These are phyloP conservation scores for Dactylonectria estremocensis DNA, from an alignment of 2,329 filamentous ascomycete genomes.

Conservation along the genomic window DNA sequence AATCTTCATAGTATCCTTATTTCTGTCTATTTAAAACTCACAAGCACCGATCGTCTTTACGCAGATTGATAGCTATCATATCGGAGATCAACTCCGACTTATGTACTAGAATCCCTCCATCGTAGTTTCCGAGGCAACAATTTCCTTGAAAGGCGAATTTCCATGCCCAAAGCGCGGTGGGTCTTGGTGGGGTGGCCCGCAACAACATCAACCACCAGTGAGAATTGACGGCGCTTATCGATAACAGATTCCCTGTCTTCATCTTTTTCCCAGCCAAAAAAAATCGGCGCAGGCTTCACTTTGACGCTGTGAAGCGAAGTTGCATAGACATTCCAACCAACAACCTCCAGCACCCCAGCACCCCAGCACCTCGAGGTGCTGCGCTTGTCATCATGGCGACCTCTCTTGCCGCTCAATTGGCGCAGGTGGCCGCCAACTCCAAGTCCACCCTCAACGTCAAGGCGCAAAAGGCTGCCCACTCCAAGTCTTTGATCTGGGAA, in stretches of 20 bases:
- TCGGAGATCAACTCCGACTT: too few species aligned
- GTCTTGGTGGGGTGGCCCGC: constrained; percentile 32
- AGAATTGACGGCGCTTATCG: constrained; percentile 47
- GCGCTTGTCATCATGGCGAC: constrained; percentile 75
- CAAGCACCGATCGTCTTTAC: too few species aligned
- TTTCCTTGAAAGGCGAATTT: background rate
- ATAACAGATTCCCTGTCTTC: constrained; percentile 47
- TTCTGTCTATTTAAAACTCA: too few species aligned
- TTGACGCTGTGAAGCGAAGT: constrained; percentile 38
- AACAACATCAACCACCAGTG: constrained; percentile 15
- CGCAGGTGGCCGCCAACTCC: constrained; percentile 90
- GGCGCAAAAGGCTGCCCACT: constrained; percentile 91
- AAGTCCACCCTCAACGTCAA: constrained; percentile 94
- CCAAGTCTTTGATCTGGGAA: constrained; percentile 96
- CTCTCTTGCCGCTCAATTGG: constrained; percentile 92
- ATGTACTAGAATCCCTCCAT: too few species aligned
- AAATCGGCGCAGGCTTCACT: constrained; percentile 49
- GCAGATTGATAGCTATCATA: too few species aligned
- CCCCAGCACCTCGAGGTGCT: constrained; percentile 44
- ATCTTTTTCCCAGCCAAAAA: constrained; percentile 48
- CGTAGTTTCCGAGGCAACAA: too few species aligned
- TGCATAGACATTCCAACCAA: constrained; percentile 41
- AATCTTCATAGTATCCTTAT: too few species aligned
- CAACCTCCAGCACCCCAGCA: constrained; percentile 44
- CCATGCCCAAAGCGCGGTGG: constrained; percentile 17